phyloP scores from a whole-genome alignment of 768 basidiomycete genomes.

The Rhizopogon vinicolor region DNA sequence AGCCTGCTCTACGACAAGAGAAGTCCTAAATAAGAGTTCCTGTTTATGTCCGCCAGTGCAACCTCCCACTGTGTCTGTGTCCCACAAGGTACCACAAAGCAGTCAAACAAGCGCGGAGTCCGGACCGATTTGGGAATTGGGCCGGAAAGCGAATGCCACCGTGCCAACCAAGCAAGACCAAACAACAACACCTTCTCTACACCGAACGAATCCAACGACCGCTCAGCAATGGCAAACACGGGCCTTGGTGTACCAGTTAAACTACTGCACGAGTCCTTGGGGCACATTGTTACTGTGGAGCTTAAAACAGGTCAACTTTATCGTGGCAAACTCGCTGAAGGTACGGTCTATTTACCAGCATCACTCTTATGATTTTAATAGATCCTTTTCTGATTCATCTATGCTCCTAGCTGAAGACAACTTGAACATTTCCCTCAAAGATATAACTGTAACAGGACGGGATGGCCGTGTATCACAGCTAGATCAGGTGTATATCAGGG shows the following conservation, averaged over 20 bases:
- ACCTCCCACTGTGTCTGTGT: too few relatives aligned
- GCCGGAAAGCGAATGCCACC: not conserved
- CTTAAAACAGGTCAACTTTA: slow-evolving; percentile 97
- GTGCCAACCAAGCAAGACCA: not conserved
- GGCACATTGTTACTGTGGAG: slow-evolving; percentile 97
- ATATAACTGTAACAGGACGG: slow-evolving; percentile 96
- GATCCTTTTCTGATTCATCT: slow-evolving; percentile 15
- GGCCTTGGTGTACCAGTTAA: slow-evolving; percentile 94
- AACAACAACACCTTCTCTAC: slow-evolving; percentile 8
- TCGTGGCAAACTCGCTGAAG: slow-evolving; percentile 95
- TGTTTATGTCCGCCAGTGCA: not conserved
- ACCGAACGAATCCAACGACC: slow-evolving; percentile 7
- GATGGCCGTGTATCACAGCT: slow-evolving; percentile 98
- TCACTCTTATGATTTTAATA: not conserved
- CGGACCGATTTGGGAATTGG: not conserved
- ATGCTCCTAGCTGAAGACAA: slow-evolving; percentile 87
- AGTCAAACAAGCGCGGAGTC: too few relatives aligned
- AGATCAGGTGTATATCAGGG: slow-evolving; percentile 98
- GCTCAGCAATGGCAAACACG: slow-evolving; percentile 35
- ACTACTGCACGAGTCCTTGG: slow-evolving; percentile 92
- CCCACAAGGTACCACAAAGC: too few relatives aligned
- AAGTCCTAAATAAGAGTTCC: not conserved
- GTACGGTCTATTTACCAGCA: slow-evolving; percentile 37
- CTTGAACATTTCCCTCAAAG: slow-evolving; percentile 91
- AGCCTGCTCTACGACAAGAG: not conserved